Base-by-base conservation (phyloP, 2,329 filamentous ascomycete genomes). In the Periconia sp. region DNA sequence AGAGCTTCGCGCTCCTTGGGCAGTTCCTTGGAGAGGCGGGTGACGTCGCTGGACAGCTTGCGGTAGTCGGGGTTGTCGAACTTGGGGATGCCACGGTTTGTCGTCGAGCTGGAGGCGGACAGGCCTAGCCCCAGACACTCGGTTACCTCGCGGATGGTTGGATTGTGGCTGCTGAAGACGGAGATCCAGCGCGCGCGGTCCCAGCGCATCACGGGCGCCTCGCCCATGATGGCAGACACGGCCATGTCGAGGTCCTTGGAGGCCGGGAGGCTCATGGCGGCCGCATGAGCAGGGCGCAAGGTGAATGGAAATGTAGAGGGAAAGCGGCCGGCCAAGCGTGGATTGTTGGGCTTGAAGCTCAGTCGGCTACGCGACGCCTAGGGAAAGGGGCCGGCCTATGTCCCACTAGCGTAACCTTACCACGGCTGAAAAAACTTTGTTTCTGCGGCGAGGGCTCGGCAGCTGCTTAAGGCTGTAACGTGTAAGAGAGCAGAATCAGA, bases 61-160 rank as follows among this genome's bases (percentile, higher is more conserved):
- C 59, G 60, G 49, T 64, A 66, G 32, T 69, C 63, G 19, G 65
- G 65, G 29, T 66, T 66, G 56, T 69, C 65, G 57, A 69, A 69
- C 36, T 69, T 69, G 43, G 64, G 64, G 40, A 69, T 69, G 52
- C 65, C 65, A 41, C 64, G 62, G 47, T 68, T 68, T 31, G 64
- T 66, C 33, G 61, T 68, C 16, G 60, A 65, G 44, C 59, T 61
- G n/a, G 62, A 64, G 33, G 64, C 61, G 15, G 61, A 65, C 30
- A 66, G 47, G 47, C 63, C 63, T 32, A 69, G 54, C 31, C 65
- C 65, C 35, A 69, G 50, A 44, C 61, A 66, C 49, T 69, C 65
- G 30, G 64, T 68, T 19, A 69, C 62, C 49, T 69, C 63, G 51
- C 65, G 65, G 47, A 69, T 68, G 43, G 65, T 69, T 39, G 65